Evolutionary conservation across 495 filamentous ascomycete species (phyloP).

Genomic region (Podospora pseudocomata): DNA sequence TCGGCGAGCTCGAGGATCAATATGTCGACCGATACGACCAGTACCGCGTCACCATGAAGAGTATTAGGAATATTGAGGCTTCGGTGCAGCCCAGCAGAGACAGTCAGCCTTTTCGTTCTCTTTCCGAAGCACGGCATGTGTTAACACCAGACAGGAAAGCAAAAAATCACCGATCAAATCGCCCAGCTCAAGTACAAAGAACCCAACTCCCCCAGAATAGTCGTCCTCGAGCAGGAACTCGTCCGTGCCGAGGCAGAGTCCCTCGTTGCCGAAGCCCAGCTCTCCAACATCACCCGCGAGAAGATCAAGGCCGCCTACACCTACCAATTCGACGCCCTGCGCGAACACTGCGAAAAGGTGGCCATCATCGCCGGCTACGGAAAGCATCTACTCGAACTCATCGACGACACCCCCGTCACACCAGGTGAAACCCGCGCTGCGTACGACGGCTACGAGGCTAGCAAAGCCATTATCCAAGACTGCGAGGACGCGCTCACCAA

Average conservation of each 20-base stretch:
- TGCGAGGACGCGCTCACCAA: slow-evolving; percentile 96
- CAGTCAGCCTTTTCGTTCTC: slow-evolving; percentile 26
- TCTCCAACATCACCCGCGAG: slow-evolving; percentile 98
- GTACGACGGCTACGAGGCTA: slow-evolving; percentile 97
- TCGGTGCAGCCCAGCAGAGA: slow-evolving; percentile 97
- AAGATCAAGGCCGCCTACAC: slow-evolving; percentile 98
- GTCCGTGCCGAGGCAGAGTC: slow-evolving; percentile 98
- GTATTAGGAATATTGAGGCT: slow-evolving; percentile 96
- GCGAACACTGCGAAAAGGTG: slow-evolving; percentile 97
- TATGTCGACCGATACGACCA: slow-evolving; percentile 98
- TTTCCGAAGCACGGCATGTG: neutral
- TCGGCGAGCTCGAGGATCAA: slow-evolving; percentile 96
- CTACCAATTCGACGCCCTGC: slow-evolving; percentile 96
- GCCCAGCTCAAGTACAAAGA: slow-evolving; percentile 99
- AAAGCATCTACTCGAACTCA: slow-evolving; percentile 90
- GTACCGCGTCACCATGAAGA: slow-evolving; percentile 98
- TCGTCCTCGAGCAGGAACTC: slow-evolving; percentile 96
- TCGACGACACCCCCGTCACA: slow-evolving; percentile 95
- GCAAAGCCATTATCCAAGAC: slow-evolving; percentile 98
- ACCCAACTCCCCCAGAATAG: slow-evolving; percentile 93
- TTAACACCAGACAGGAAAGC: slow-evolving; percentile 55
- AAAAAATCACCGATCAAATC: slow-evolving; percentile 99
- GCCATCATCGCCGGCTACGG: slow-evolving; percentile 97
- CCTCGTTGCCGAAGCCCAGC: slow-evolving; percentile 92
- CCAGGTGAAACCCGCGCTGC: slow-evolving; percentile 94